phyloP scores from a whole-genome alignment of 352 stramenopile genomes.

The Globisporangium lucens region DNA sequence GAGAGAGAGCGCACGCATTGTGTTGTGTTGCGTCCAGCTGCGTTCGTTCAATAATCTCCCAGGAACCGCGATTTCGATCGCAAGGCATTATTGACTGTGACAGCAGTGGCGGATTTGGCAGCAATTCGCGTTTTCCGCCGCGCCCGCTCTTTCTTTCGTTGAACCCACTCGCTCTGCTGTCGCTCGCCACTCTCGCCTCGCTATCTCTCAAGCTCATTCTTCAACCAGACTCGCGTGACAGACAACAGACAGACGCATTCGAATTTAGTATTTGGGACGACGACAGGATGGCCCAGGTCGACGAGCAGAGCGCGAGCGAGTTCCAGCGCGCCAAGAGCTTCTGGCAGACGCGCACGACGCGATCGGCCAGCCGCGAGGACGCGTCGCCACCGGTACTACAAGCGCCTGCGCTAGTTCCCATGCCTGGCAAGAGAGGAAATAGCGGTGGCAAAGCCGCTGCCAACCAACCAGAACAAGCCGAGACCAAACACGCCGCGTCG shows the following conservation, averaged over 20 bases:
- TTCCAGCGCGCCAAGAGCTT: constrained; percentile 60
- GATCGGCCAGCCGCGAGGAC: constrained; percentile 25
- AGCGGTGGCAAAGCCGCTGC: too few species aligned
- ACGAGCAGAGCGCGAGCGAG: constrained; percentile 18
- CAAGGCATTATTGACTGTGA: not conserved
- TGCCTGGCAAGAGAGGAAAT: not conserved
- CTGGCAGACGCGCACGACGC: constrained; percentile 56
- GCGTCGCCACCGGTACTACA: not conserved
- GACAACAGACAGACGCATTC: not conserved
- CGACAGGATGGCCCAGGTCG: not conserved
- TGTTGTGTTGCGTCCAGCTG: not conserved
- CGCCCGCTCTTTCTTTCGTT: constrained; percentile 3
- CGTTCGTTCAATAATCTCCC: not conserved
- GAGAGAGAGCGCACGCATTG: not conserved
- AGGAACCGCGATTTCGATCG: not conserved
- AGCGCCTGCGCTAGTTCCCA: not conserved
- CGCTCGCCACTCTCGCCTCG: too few species aligned
- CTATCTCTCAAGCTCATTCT: constrained; percentile 3
- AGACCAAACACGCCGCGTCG: not conserved
- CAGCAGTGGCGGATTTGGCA: not conserved
- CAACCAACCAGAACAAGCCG: not conserved
- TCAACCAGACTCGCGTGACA: not conserved
- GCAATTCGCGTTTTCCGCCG: not conserved
- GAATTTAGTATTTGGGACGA: not conserved
- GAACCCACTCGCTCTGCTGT: not conserved